Base-by-base conservation (phyloP, 192 early-diverging fungal genomes). In the Linnemannia hyalina region DNA sequence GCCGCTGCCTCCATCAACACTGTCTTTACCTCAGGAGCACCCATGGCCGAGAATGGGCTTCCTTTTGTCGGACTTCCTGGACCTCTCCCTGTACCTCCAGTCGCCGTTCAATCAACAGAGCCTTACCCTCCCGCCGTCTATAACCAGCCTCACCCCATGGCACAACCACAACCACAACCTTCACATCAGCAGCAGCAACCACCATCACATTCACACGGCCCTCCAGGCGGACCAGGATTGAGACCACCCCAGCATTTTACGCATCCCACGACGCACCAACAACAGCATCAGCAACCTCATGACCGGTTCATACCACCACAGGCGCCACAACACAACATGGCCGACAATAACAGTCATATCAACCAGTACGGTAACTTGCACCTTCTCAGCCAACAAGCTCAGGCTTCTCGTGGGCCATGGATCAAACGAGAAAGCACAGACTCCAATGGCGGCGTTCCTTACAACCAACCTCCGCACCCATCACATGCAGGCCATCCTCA, bases 331-430 rank as follows among this genome's bases (percentile, higher is more conserved):
- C 81, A 72, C n/a, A 78, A 42, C 46, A 77, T 82, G 52, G 29
- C 6, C 22, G n/a, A 41, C 22, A 55, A 15, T 38, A 32, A 18
- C 75, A 76, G 15, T 23, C 75, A 77, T n/a, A 72, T 72, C 15
- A 80, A 85, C 36, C 78, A 74, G 65, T 80, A 77, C 23, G 75
- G 75, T 8, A 80, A 86, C 49, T 47, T 86, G 38, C 83, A 86
- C 63, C 83, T 86, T 32, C 68, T 86, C 2, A 86, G 83, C 26
- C 55, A 52, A 18, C 78, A 85, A 44, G 83, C 83, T 4, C 82
- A 84, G 55, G 77, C 82, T 20, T 41, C 73, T 13, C 74, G 83
- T 4, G 83, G 80, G 32, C 68, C 72, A 52, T 85, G 83, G 83
- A 73, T 76, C 29, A 85, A 85, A 70, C 73, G 83, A 36, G 83